Base-by-base conservation (phyloP, 2,329 filamentous ascomycete species). In the Alternaria conjuncta region DNA sequence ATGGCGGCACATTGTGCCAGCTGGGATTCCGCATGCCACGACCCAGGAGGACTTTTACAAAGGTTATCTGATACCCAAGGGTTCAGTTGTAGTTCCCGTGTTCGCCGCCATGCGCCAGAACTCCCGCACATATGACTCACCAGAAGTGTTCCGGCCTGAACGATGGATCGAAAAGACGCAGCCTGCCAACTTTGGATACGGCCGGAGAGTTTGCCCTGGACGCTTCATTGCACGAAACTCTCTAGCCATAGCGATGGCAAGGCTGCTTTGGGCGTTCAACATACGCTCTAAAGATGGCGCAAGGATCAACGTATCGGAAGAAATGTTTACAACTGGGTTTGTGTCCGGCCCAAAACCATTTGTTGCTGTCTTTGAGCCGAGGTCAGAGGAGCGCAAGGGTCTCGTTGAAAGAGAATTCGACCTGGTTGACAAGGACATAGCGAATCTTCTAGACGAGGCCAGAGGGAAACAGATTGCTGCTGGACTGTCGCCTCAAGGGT, bases 201-300 rank as follows among this genome's bases (percentile, higher is more conserved):
- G 86, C 0, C 78, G 85, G 3, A 78, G 85, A 15, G 81, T 85
- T 2, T 83, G 82, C 21, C 80, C 77, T 0, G 79, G 78, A 0
- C 58, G 74, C 7, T 60, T 72, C 61, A 71, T 82, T 43, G 78
- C 77, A 3, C 64, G 60, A 1, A 75, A 77, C 26, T 76, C 75
- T 0, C 36, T 41, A 10, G 30, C 32, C 6, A 54, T 54, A 23
- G 51, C 30, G 6, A 25, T 43, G 6, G 30, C 30, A 10, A 20
- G 30, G 64, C 57, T 85, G 76, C 82, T 87, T 51, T 81, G 86
- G 68, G 84, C 84, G 0, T 85, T 85, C 21, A 83, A 86, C 57
- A 77, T 87, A 12, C 36, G 28, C 12, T 36, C 36, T 41, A 41
- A 41, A 41, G 36, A 18, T 6, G 36, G 18, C 12, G 58, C 55